phyloP scores from a whole-genome alignment of 1,284 basidiomycete genomes.

The Irpex lacteus region DNA sequence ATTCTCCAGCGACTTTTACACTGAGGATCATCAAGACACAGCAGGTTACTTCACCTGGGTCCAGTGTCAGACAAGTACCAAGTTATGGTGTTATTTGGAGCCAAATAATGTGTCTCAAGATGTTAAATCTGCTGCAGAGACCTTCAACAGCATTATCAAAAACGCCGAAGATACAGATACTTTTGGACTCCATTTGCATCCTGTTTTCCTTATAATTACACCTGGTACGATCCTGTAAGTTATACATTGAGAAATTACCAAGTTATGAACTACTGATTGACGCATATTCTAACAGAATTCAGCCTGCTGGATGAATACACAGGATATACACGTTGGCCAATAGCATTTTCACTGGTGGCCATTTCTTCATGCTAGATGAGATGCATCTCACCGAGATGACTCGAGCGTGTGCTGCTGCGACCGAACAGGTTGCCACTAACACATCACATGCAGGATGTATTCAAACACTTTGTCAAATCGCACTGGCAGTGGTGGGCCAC shows the following conservation, averaged over 20 bases:
- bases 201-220: not conserved
- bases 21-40: not conserved
- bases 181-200: not conserved
- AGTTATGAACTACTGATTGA: not conserved
- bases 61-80: not conserved
- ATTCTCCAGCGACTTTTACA: not conserved
- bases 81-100: not conserved
- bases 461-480: not conserved
- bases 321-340: not conserved
- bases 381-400: not conserved
- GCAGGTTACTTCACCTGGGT: not conserved
- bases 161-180: not conserved
- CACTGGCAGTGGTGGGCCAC: too few relatives aligned
- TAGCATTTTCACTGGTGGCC: not conserved
- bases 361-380: not conserved
- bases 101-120: not conserved
- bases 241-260: not conserved
- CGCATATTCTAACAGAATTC: not conserved
- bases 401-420: not conserved
- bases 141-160: not conserved
- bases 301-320: not conserved
- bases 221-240: not conserved
- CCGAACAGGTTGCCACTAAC: not conserved
- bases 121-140: not conserved
- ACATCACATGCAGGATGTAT: not conserved